A percentile compares a stretch with the other conserved stretches of the same genome.
phyloP scores from a whole-genome alignment of 495 filamentous ascomycete genomes.

The Cercophora scortea region DNA sequence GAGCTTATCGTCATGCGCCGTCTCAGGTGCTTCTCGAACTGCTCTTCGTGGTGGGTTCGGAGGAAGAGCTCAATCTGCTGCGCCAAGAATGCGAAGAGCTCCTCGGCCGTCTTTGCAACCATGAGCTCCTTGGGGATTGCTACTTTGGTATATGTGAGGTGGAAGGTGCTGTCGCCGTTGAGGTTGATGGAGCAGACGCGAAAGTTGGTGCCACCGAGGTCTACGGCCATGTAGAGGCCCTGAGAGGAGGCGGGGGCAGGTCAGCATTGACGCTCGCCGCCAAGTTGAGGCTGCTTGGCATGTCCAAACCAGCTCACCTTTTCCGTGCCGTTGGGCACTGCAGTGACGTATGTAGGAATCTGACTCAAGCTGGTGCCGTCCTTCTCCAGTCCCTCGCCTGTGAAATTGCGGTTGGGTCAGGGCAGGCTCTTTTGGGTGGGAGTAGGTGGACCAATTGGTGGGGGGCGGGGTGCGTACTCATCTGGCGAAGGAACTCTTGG shows the following conservation, averaged over 20 bases:
- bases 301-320: constrained; percentile 48
- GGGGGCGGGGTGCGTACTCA: constrained; percentile 46
- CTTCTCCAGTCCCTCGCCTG: constrained; percentile 73
- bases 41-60: constrained; percentile 77
- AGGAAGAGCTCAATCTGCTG: constrained; percentile 87
- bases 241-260: constrained; percentile 23
- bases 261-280: neutral
- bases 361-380: constrained; percentile 78
- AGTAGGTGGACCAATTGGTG: neutral
- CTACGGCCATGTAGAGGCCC: constrained; percentile 94
- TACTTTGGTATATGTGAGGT: constrained; percentile 83
- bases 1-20: constrained; percentile 49
- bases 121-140: constrained; percentile 85
- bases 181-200: constrained; percentile 91
- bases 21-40: constrained; percentile 64
- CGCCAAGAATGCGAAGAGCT: constrained; percentile 89
- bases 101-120: constrained; percentile 76
- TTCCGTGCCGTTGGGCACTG: constrained; percentile 93
- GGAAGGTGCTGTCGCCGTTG: constrained; percentile 88
- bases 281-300: neutral
- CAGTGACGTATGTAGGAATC: constrained; percentile 94
- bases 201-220: constrained; percentile 96
- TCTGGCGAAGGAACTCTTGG: constrained; percentile 75
- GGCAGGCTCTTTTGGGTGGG: neutral
- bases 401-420: neutral